Conservation (phyloP, 768 basidiomycete species). For the Hericium coralloides region DNA sequence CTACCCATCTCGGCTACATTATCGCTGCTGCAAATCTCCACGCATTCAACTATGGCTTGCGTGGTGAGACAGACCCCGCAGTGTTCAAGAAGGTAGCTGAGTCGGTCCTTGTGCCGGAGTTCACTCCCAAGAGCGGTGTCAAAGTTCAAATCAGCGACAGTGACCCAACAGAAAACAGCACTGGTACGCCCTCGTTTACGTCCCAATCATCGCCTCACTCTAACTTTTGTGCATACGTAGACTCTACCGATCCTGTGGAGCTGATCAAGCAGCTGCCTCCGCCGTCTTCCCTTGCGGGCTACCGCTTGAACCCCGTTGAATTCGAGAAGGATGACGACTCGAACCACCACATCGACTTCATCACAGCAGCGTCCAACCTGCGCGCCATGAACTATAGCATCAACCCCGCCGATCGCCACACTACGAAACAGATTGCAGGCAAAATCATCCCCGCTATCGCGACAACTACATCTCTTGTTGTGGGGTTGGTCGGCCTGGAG, state of each 20-base stretch:
- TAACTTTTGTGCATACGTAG: neutral
- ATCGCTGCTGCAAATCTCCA: constrained; percentile 93
- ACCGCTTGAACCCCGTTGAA: constrained; percentile 88
- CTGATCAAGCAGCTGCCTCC: constrained; percentile 67
- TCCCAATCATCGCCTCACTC: neutral
- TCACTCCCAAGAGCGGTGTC: constrained; percentile 86
- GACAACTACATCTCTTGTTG: constrained; percentile 93
- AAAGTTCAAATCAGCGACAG: constrained; percentile 91
- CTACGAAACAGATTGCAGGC: constrained; percentile 95
- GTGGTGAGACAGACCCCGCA: constrained; percentile 73
- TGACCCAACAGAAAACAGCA: constrained; percentile 62
- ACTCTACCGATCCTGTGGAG: constrained; percentile 34
- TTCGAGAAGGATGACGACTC: constrained; percentile 99
- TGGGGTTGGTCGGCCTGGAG: constrained; percentile 93
- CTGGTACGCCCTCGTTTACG: constrained; percentile 22
- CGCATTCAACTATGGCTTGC: constrained; percentile 95
- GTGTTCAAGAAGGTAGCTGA: constrained; percentile 82
- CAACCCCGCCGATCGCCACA: constrained; percentile 75
- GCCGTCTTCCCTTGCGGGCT: constrained; percentile 92
- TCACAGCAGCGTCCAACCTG: constrained; percentile 94
- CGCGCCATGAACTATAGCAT: constrained; percentile 95
- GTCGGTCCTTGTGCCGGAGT: constrained; percentile 80
- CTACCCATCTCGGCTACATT: constrained; percentile 80
- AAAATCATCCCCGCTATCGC: constrained; percentile 99
- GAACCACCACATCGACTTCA: constrained; percentile 98